These are phyloP conservation scores for Leccinum variicolor DNA, from an alignment of 768 basidiomycete genomes.

Conservation along the genomic window DNA sequence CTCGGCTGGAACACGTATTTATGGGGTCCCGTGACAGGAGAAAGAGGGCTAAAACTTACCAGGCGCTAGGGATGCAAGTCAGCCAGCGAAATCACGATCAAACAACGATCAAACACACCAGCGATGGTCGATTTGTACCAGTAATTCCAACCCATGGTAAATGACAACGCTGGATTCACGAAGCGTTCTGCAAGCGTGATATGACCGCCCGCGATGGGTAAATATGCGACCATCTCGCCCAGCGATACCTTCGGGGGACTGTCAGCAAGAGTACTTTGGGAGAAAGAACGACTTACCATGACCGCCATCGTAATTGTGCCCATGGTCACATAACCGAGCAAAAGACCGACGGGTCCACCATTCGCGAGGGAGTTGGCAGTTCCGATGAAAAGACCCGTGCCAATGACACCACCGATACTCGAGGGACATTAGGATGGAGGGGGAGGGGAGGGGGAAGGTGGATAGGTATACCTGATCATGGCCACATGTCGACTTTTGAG, in stretches of 20 bases:
- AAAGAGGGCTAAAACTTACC: not conserved
- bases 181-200: constrained; percentile 82
- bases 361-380: too few species aligned
- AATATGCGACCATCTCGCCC: constrained; percentile 58
- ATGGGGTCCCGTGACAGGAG: not conserved
- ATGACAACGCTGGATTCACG: constrained; percentile 69
- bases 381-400: too few species aligned
- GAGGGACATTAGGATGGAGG: too few species aligned
- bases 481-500: constrained; percentile 77
- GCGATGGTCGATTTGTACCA: constrained; percentile 37
- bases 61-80: not conserved
- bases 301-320: too few species aligned
- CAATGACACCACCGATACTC: too few species aligned
- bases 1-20: not conserved
- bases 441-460: too few species aligned
- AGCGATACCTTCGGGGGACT: constrained; percentile 40
- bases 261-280: not conserved
- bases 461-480: constrained; percentile 61
- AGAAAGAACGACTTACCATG: too few species aligned
- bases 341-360: too few species aligned
- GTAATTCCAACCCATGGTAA: constrained; percentile 53
- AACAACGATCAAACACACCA: constrained; percentile 4
- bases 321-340: too few species aligned
- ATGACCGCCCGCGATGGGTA: constrained; percentile 78
- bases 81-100: not conserved